phyloP scores from a whole-genome alignment of 192 early-diverging fungal genomes.

The Linnemannia hyalina region DNA sequence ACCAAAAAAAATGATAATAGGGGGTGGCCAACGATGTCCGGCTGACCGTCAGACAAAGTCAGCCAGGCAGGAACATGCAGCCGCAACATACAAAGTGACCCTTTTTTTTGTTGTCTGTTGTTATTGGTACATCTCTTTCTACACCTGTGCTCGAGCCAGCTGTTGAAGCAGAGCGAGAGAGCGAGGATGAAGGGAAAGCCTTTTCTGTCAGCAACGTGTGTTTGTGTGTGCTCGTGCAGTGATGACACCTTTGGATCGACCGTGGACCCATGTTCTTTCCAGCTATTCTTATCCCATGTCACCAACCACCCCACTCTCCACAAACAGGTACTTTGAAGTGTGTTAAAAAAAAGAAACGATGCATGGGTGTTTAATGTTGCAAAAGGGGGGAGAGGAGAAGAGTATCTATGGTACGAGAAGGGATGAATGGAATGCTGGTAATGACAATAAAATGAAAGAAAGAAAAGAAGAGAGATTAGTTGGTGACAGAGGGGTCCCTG shows the following conservation, averaged over 20 bases:
- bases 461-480: constrained; percentile 2
- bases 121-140: too few relatives aligned
- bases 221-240: neutral
- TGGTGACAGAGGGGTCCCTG: constrained; percentile 32
- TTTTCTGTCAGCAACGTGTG: too few relatives aligned
- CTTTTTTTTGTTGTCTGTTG: neutral
- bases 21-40: neutral
- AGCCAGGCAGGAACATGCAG: neutral
- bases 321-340: neutral
- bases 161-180: neutral
- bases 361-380: constrained; percentile 2
- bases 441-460: neutral
- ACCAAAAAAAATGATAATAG: neutral
- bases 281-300: neutral
- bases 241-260: neutral
- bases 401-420: constrained; percentile 7
- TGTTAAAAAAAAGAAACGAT: neutral
- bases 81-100: neutral
- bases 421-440: constrained; percentile 11
- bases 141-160: too few relatives aligned
- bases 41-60: neutral
- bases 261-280: neutral
- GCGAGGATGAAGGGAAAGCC: neutral
- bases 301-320: neutral
- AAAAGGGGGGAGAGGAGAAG: neutral